Evolutionary conservation across 2,329 filamentous ascomycete species (phyloP).

Genomic region (Cladosporium sp.): DNA sequence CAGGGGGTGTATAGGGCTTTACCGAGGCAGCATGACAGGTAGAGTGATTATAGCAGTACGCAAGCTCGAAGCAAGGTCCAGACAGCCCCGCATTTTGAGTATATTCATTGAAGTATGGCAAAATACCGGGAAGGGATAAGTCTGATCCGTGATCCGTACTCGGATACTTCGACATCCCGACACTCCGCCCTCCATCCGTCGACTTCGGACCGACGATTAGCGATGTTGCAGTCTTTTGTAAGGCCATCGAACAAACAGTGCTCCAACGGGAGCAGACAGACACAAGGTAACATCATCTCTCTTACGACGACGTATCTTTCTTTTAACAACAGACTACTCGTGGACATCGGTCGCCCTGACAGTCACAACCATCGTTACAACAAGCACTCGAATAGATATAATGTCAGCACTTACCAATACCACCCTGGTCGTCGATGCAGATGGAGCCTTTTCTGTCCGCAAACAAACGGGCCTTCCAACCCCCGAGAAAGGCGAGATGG

Average conservation of each 20-base stretch:
- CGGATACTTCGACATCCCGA: not conserved
- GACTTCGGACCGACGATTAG: too few species aligned
- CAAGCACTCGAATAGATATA: not conserved
- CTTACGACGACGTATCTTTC: not conserved
- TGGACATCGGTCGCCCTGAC: not conserved
- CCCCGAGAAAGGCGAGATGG: not conserved
- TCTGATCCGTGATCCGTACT: not conserved
- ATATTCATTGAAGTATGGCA: not conserved
- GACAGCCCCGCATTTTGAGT: not conserved
- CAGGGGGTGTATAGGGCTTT: not conserved
- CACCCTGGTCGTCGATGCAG: not conserved
- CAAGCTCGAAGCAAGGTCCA: too few species aligned
- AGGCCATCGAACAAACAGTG: not conserved
- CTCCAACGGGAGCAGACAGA: too few species aligned
- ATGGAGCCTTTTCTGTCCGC: not conserved
- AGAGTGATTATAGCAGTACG: too few species aligned
- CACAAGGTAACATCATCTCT: not conserved
- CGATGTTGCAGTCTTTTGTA: not conserved
- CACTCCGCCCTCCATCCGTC: too few species aligned
- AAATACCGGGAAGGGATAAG: not conserved
- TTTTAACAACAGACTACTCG: not conserved
- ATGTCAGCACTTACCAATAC: not conserved
- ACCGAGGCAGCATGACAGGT: not conserved
- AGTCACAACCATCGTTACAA: not conserved
- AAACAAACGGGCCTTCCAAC: not conserved